Evolutionary conservation across 352 stramenopile genomes (phyloP).

Genomic region (Pythium phragmitis): DNA sequence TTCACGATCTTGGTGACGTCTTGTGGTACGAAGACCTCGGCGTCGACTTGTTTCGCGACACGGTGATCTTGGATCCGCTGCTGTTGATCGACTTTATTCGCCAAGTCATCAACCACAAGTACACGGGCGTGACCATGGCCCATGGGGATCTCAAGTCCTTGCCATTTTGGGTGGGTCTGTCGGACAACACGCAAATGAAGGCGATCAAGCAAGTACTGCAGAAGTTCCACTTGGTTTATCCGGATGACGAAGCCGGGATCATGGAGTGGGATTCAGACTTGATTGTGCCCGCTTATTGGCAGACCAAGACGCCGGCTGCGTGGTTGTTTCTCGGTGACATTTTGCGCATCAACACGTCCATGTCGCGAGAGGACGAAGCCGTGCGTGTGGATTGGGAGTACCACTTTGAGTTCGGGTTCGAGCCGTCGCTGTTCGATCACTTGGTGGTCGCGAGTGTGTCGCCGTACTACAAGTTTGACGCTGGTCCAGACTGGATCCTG

Average conservation of each 20-base stretch:
- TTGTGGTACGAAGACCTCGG: too few species aligned
- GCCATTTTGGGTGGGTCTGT: background rate
- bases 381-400: conserved; percentile 15
- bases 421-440: background rate
- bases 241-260: background rate
- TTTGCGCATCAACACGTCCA: background rate
- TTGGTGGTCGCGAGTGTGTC: conserved; percentile 8
- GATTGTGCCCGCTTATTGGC: conserved; percentile 1
- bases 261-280: conserved; percentile 1
- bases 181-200: background rate
- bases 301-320: background rate
- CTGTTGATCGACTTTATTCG: conserved; percentile 24
- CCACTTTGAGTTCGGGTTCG: conserved; percentile 10
- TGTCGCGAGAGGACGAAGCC: background rate
- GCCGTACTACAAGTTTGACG: background rate
- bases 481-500: conserved; percentile 12
- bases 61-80: too few species aligned
- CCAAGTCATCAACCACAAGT: conserved; percentile 13
- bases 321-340: background rate
- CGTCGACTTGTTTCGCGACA: too few species aligned
- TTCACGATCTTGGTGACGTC: conserved; percentile 18
- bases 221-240: too few species aligned
- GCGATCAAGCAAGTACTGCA: background rate
- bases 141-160: background rate
- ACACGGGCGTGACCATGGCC: background rate